phyloP scores from a whole-genome alignment of 345 rosid species.

The Gossypium herbaceum region DNA sequence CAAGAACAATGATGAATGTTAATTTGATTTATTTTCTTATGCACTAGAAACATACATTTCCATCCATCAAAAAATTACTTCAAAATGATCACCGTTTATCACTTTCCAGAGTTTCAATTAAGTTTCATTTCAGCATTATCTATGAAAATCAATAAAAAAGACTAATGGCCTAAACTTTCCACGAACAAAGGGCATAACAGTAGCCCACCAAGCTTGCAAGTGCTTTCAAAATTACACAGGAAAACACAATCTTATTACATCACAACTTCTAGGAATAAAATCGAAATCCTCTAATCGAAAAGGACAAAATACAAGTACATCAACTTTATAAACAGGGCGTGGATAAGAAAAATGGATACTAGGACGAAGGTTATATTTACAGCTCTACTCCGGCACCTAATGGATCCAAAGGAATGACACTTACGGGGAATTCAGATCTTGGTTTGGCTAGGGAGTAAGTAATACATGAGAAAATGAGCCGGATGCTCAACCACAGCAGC shows the following conservation, averaged over 20 bases:
- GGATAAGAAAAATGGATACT: slow-evolving; percentile 8
- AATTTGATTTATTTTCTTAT: neutral
- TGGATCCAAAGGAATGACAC: slow-evolving; percentile 41
- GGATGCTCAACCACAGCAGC: slow-evolving; percentile 45
- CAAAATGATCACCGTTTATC: neutral
- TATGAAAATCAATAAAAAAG: neutral
- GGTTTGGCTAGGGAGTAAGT: slow-evolving; percentile 77
- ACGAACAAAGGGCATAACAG: neutral
- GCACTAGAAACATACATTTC: neutral
- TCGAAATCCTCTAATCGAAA: slow-evolving; percentile 19
- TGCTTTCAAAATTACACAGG: slow-evolving; percentile 29
- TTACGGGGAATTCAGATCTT: slow-evolving; percentile 75
- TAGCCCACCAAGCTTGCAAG: slow-evolving; percentile 12
- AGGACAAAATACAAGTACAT: neutral
- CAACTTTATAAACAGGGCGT: slow-evolving; percentile 22
- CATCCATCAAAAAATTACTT: neutral
- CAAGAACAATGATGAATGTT: neutral
- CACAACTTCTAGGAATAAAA: slow-evolving; percentile 14
- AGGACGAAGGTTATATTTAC: slow-evolving; percentile 29
- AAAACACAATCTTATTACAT: slow-evolving; percentile 28
- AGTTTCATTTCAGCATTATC: neutral
- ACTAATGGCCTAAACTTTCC: neutral
- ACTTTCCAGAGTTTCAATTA: neutral
- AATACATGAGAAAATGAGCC: slow-evolving; percentile 78
- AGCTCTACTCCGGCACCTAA: slow-evolving; percentile 24